A percentile compares a stretch with the other conserved stretches of the same genome.
phyloP scores from a whole-genome alignment of 2,329 filamentous ascomycete species.

The Graphium sp. region DNA sequence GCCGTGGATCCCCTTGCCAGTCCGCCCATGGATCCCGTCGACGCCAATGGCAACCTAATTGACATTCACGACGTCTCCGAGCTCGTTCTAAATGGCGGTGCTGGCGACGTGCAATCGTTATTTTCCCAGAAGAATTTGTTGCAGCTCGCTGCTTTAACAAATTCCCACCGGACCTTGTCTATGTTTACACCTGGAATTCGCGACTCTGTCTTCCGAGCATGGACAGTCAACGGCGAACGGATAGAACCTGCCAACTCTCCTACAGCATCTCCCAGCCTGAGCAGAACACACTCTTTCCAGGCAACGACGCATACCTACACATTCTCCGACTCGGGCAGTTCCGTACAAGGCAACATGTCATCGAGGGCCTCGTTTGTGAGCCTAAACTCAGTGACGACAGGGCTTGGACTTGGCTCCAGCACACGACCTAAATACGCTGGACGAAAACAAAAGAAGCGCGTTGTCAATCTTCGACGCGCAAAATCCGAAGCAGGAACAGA shows the following conservation, averaged over 20 bases:
- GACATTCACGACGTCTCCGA: slow-evolving; percentile 61
- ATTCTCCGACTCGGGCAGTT: slow-evolving; percentile 54
- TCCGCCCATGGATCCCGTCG: slow-evolving; percentile 66
- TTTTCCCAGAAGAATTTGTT: slow-evolving; percentile 93
- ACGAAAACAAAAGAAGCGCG: slow-evolving; percentile 68
- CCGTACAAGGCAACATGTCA: slow-evolving; percentile 42
- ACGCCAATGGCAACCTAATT: slow-evolving; percentile 60
- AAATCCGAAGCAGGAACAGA: slow-evolving; percentile 33
- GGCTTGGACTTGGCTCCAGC: slow-evolving; percentile 45
- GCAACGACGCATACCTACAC: slow-evolving; percentile 48
- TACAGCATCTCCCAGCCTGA: slow-evolving; percentile 32
- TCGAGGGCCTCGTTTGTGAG: slow-evolving; percentile 52
- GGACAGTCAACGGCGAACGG: slow-evolving; percentile 64
- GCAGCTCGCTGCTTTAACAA: slow-evolving; percentile 63
- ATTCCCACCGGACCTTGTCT: slow-evolving; percentile 80
- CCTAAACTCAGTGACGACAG: slow-evolving; percentile 41
- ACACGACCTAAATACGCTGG: slow-evolving; percentile 41
- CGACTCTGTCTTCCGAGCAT: slow-evolving; percentile 83
- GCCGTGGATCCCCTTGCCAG: slow-evolving; percentile 64
- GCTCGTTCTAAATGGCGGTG: slow-evolving; percentile 60
- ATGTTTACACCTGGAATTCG: slow-evolving; percentile 82
- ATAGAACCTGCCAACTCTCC: slow-evolving; percentile 40
- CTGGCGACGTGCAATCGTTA: slow-evolving; percentile 67
- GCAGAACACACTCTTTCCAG: slow-evolving; percentile 45
- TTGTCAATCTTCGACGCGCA: slow-evolving; percentile 62